Evolutionary conservation across 2,329 filamentous ascomycete genomes (phyloP), one percentile per base, ranked within the genome.

Genomic region (Neofusicoccum cordaticola): DNA sequence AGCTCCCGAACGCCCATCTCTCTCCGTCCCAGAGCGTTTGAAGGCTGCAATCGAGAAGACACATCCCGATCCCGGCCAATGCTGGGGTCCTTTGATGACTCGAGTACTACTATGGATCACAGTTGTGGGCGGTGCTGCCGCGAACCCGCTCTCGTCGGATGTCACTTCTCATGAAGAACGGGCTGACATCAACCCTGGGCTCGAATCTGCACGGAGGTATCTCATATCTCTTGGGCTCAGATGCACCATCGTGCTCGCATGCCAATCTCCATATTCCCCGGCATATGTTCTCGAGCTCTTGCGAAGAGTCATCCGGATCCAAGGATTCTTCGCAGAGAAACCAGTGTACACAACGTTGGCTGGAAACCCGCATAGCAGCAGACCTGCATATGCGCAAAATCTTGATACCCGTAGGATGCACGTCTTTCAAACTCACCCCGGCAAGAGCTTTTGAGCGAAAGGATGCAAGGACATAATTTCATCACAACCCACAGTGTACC

Each of bases 31-130:
- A 7, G 53, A 58, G 22, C 53, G 27, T 19, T 39, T 58, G 1
- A 58, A 58, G 27, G 37, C 39, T 17, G 39, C 53, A n/a, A 58
- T 58, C 27, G 53, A 58, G 12, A 58, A 58, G 39, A 58, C 53
- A 13, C 53, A 58, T 17, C 53, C 53, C 13, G 53, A 58, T 7
- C 53, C 53, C 15, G 39, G 44, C 22, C 27, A 17, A 15, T 58
- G 53, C 39, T 58, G 53, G 53, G 53, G 53, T 12, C 53, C 53
- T 34, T 34, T 45, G n/a, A 58, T 58, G 53, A 58, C 53, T 34
- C 53, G 53, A 44, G 53, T 58, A 8, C 15, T 58, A 9, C n/a
- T 58, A 34, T 58, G 53, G 53, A 44, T 44, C 12, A 17, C 39
- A 3, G 39, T 58, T n/a, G 53, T 58, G 17, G 53, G 53, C 15